Percentiles rank a stretch among this genome's conserved stretches.
phyloP scores from a whole-genome alignment of 306 rosid species.

The Acacia crassicarpa region DNA sequence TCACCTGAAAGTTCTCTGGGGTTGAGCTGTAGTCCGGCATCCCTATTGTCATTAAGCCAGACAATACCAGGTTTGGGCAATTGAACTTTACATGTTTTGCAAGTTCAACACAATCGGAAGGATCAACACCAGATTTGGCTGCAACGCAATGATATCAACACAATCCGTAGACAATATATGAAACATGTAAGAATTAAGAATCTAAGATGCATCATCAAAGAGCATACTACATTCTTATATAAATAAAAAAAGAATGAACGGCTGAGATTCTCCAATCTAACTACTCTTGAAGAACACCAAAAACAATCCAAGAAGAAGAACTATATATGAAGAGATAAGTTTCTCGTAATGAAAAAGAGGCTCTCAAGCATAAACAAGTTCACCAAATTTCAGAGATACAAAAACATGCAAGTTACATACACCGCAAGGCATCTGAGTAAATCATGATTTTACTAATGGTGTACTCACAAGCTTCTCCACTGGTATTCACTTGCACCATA shows the following conservation, averaged over 20 bases:
- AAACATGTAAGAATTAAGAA: slow-evolving; percentile 8
- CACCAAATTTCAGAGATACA: background rate
- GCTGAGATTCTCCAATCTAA: slow-evolving; percentile 11
- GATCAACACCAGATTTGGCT: slow-evolving; percentile 95
- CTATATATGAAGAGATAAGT: background rate
- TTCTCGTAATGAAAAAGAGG: slow-evolving; percentile 3
- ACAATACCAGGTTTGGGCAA: slow-evolving; percentile 86
- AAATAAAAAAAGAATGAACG: slow-evolving; percentile 4
- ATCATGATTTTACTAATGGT: slow-evolving; percentile 14
- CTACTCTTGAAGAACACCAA: background rate
- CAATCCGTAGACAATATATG: background rate
- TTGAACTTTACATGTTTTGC: slow-evolving; percentile 74
- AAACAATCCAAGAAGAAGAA: background rate
- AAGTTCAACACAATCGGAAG: slow-evolving; percentile 82
- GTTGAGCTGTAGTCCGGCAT: slow-evolving; percentile 88
- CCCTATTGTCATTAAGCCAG: slow-evolving; percentile 96
- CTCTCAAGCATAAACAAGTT: slow-evolving; percentile 2
- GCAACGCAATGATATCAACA: slow-evolving; percentile 22
- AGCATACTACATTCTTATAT: background rate
- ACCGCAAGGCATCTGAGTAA: slow-evolving; percentile 15
- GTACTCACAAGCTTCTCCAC: slow-evolving; percentile 88
- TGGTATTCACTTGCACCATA: slow-evolving; percentile 88
- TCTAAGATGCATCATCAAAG: slow-evolving; percentile 7
- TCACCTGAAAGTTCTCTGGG: slow-evolving; percentile 89
- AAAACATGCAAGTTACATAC: slow-evolving; percentile 14